Evolutionary conservation across 225 moss, liverwort and hornwort genomes (phyloP).

Genomic region (Marchantia polymorpha): DNA sequence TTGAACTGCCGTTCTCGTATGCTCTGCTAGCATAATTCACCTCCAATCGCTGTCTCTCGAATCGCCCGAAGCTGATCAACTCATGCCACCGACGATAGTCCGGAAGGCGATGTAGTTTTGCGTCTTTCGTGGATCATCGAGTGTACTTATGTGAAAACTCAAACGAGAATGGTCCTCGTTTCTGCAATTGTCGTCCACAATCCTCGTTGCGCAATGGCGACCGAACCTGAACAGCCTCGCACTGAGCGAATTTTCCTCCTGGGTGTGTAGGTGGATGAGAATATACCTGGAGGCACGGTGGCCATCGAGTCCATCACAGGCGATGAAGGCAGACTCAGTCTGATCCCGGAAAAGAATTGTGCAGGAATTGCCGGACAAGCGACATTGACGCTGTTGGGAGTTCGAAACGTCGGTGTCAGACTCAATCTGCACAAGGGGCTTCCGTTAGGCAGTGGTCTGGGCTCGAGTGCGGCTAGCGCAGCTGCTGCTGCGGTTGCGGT

Average conservation of each 20-base stretch:
- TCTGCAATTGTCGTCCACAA: too few relatives aligned
- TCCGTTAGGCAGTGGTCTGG: conserved; percentile 95
- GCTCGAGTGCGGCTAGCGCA: conserved; percentile 98
- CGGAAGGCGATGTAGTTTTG: background rate
- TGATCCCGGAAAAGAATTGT: conserved; percentile 68
- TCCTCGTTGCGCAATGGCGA: too few relatives aligned
- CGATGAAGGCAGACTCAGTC: conserved; percentile 76
- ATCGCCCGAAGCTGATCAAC: background rate
- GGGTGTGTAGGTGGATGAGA: conserved; percentile 66
- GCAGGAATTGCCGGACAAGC: conserved; percentile 97
- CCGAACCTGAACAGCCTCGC: background rate
- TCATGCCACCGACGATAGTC: background rate
- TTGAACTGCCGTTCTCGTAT: background rate
- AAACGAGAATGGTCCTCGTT: too few relatives aligned
- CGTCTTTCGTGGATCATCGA: background rate
- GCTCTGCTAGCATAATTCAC: background rate
- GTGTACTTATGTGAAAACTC: too few relatives aligned
- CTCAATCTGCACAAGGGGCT: conserved; percentile 86
- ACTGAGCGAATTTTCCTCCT: background rate
- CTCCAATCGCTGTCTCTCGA: background rate
- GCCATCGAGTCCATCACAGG: conserved; percentile 73
- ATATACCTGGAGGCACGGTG: conserved; percentile 70
- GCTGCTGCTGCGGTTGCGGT: conserved; percentile 98
- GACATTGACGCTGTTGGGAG: conserved; percentile 77
- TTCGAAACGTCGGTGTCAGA: conserved; percentile 68